Base-by-base conservation (phyloP, 768 basidiomycete species). In the Mycena metata region DNA sequence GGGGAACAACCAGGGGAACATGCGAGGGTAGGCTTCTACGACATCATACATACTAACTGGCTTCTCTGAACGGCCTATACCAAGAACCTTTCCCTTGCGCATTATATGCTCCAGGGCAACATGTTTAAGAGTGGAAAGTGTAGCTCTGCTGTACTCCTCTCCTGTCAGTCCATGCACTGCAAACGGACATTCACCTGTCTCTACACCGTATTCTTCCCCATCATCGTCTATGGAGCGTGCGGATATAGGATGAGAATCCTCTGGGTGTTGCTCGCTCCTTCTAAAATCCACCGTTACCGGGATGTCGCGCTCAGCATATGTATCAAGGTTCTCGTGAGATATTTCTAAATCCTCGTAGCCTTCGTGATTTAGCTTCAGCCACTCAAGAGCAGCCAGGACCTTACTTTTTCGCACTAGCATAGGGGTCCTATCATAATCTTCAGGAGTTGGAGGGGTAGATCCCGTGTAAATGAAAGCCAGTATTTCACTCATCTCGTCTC, bases 301-400 rank as follows among this genome's bases (percentile, higher is more conserved):
- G 19, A 69, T 72, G 6, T 36, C 69, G 16, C 69, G 49, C 19
- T 74, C 63, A 21, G 75, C 70, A 64, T 81, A 79, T 16, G 58
- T n/a, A 3, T 52, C 21, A 6, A 79, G 66, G 56, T 30, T 75
- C 10, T 72, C 60, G n/a, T 69, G n/a, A 3, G 77, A 30, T 30
- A 30, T 30, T 30, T 30, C 30, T 6, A 30, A 6, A 6, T 30
- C 30, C 6, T 3, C 30, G 76, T 47, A 82, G 51, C 76, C 78
- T 3, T 33, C 8, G 62, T 82, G 79, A 58, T 82, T 82, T 6
- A 77, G 60, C 24, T 72, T 77, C 1, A 82, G 65, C 81, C 81
- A 82, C n/a, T 79, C 69, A 2, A 83, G 30, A 3, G 30, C 30
- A 30, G 30, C 30, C 3, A 30, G 30, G 3, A 30, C 30, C 30